These are phyloP conservation scores for Deakozyma indianensis DNA, from an alignment of 805 yeast genomes.

Conservation along the genomic window DNA sequence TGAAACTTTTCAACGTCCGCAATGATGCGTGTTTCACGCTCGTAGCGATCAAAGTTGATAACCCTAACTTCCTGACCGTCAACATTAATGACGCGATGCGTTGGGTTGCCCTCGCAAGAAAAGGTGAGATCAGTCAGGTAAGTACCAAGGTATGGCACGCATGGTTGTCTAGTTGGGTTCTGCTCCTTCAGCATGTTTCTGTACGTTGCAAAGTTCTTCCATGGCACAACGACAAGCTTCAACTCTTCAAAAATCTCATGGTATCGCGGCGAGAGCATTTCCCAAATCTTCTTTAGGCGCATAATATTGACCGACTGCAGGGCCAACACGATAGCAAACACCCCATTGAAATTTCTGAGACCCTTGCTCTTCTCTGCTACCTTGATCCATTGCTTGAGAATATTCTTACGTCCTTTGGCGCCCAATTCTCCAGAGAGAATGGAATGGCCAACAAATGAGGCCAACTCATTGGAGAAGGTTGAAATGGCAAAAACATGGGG, in stretches of 20 bases:
- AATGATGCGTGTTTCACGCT: slow-evolving; percentile 17
- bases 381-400: slow-evolving; percentile 24
- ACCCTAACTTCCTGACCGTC: slow-evolving; percentile 7
- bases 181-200: slow-evolving; percentile 15
- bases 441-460: slow-evolving; percentile 23
- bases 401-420: slow-evolving; percentile 17
- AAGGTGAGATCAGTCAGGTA: slow-evolving; percentile 22
- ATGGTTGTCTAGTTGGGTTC: slow-evolving; percentile 11
- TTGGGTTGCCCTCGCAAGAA: slow-evolving; percentile 24
- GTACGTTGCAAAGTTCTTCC: slow-evolving; percentile 22
- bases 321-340: slow-evolving; percentile 20
- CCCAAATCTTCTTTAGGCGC: slow-evolving; percentile 22
- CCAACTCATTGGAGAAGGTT: slow-evolving; percentile 18
- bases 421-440: slow-evolving; percentile 16
- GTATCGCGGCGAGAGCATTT: slow-evolving; percentile 15
- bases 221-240: slow-evolving; percentile 18
- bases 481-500: slow-evolving; percentile 20
- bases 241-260: slow-evolving; percentile 13
- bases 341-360: slow-evolving; percentile 20
- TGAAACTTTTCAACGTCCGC: slow-evolving; percentile 22
- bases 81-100: slow-evolving; percentile 6
- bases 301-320: slow-evolving; percentile 22
- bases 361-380: slow-evolving; percentile 20
- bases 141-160: slow-evolving; percentile 24
- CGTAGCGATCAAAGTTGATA: slow-evolving; percentile 23